Percentiles rank a stretch among this genome's conserved stretches.
phyloP scores from a whole-genome alignment of 2,329 filamentous ascomycete genomes.

The Sporothrix inflata region DNA sequence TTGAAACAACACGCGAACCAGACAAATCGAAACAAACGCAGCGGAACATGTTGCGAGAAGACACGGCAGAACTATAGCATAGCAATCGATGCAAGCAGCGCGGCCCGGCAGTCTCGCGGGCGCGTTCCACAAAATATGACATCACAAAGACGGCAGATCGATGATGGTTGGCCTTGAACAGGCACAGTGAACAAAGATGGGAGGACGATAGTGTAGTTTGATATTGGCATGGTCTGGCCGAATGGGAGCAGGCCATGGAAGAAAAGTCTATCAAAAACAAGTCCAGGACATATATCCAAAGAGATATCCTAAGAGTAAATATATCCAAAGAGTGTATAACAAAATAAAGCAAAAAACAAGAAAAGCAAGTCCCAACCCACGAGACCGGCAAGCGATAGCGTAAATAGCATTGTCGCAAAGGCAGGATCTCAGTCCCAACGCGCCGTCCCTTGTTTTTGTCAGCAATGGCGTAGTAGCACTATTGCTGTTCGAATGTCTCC shows the following conservation, averaged over 20 bases:
- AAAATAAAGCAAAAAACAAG: neutral
- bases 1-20: conserved; percentile 6
- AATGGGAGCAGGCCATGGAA: neutral
- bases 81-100: neutral
- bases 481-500: conserved; percentile 52
- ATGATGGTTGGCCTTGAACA: neutral
- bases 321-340: neutral
- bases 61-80: neutral
- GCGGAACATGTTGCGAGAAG: neutral
- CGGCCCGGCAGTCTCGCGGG: neutral
- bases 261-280: neutral
- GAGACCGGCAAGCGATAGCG: conserved; percentile 36
- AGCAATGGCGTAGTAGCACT: conserved; percentile 60
- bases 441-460: conserved; percentile 43
- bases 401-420: conserved; percentile 35
- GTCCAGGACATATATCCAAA: neutral
- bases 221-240: conserved; percentile 1
- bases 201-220: neutral
- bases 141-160: neutral
- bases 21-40: neutral
- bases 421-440: conserved; percentile 41
- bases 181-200: neutral
- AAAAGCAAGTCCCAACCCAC: conserved; percentile 30
- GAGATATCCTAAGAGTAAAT: neutral
- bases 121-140: neutral